phyloP scores from a whole-genome alignment of 2,329 filamentous ascomycete species.

The Emergomyces pasteurianus region DNA sequence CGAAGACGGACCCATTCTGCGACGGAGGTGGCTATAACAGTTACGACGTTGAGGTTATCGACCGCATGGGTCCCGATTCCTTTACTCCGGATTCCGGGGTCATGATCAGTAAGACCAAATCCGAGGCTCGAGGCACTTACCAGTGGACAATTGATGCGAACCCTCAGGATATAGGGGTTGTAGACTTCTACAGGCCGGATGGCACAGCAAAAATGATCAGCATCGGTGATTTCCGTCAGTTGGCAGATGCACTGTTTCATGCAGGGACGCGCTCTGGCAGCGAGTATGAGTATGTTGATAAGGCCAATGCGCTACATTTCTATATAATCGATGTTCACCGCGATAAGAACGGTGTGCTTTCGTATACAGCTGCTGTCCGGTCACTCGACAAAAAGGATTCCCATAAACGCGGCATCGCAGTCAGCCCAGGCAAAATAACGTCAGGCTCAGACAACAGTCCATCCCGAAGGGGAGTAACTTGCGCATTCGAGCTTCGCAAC shows the following conservation, averaged over 20 bases:
- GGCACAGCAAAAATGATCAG: slow-evolving; percentile 8
- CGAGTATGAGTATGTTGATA: slow-evolving; percentile 11
- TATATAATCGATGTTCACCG: slow-evolving; percentile 11
- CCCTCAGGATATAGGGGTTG: slow-evolving; percentile 9
- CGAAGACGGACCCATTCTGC: slow-evolving; percentile 8
- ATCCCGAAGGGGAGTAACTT: slow-evolving; percentile 9
- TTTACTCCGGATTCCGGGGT: slow-evolving; percentile 11
- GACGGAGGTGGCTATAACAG: slow-evolving; percentile 9
- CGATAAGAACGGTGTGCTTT: slow-evolving; percentile 8
- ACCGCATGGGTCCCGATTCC: slow-evolving; percentile 12
- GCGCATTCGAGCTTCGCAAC: slow-evolving; percentile 10
- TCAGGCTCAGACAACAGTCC: slow-evolving; percentile 1
- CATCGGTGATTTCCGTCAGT: slow-evolving; percentile 12
- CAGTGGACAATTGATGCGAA: slow-evolving; percentile 14
- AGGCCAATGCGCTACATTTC: slow-evolving; percentile 10
- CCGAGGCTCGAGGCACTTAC: slow-evolving; percentile 1
- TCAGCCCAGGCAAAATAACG: slow-evolving; percentile 1
- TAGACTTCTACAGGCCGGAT: slow-evolving; percentile 11
- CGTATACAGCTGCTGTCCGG: slow-evolving; percentile 10
- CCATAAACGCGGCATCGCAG: slow-evolving; percentile 5
- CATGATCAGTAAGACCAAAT: slow-evolving; percentile 11
- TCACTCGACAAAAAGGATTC: slow-evolving; percentile 5
- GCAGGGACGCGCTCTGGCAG: slow-evolving; percentile 13
- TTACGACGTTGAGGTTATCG: slow-evolving; percentile 12
- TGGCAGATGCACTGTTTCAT: slow-evolving; percentile 11